These are phyloP conservation scores for Globisporangium echinulatum DNA, from an alignment of 352 stramenopile species.

Conservation along the genomic window DNA sequence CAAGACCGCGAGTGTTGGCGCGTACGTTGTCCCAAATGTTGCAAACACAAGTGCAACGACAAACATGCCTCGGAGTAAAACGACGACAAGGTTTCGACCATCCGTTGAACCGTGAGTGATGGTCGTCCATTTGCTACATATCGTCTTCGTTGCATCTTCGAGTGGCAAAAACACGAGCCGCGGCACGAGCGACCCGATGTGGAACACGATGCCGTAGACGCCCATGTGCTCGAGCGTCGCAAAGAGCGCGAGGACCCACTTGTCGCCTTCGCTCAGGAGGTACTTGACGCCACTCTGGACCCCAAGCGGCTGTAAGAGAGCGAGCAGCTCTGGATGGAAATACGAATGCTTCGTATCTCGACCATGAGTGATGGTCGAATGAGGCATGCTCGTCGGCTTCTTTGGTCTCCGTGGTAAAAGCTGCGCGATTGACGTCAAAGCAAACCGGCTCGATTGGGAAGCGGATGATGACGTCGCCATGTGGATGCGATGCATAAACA, in stretches of 20 bases:
- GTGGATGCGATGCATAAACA: conserved; percentile 49
- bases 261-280: conserved; percentile 94
- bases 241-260: conserved; percentile 91
- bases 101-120: conserved; percentile 13
- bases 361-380: background rate
- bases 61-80: conserved; percentile 83
- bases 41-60: conserved; percentile 79
- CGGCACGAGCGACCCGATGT: conserved; percentile 93
- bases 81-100: conserved; percentile 44
- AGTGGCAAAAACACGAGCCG: conserved; percentile 94
- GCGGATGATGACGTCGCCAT: background rate
- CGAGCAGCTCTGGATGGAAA: conserved; percentile 55
- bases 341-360: background rate
- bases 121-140: conserved; percentile 90
- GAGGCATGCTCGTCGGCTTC: no score
- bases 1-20: conserved; percentile 69
- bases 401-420: conserved; percentile 32
- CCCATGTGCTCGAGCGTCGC: conserved; percentile 91
- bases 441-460: conserved; percentile 12
- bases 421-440: conserved; percentile 41
- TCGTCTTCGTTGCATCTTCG: conserved; percentile 93
- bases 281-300: conserved; percentile 96
- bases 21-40: conserved; percentile 80
- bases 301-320: conserved; percentile 66
- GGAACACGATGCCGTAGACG: conserved; percentile 94